These are phyloP conservation scores for Fusarium miscanthi DNA, from an alignment of 2,329 filamentous ascomycete genomes.

Conservation along the genomic window DNA sequence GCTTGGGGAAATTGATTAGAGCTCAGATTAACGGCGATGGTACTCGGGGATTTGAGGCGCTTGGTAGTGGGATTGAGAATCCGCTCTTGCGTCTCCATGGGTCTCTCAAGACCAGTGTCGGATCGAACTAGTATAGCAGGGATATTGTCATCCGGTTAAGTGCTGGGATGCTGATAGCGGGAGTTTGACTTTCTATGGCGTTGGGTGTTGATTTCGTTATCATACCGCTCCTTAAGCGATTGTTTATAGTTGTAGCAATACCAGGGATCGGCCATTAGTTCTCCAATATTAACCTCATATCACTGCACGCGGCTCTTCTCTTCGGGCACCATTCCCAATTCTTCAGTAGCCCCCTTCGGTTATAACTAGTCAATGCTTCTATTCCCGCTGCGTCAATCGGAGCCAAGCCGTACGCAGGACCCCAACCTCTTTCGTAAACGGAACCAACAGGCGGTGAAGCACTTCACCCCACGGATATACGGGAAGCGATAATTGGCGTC, in stretches of 20 bases:
- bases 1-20: not conserved
- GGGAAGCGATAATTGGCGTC: not conserved
- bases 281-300: not conserved
- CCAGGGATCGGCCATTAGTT: not conserved
- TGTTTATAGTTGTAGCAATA: not conserved
- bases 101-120: not conserved
- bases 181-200: not conserved
- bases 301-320: not conserved
- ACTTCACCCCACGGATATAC: not conserved
- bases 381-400: not conserved
- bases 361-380: not conserved
- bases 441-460: not conserved
- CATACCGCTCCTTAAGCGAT: not conserved
- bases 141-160: not conserved
- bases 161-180: not conserved
- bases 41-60: not conserved
- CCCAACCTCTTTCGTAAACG: not conserved
- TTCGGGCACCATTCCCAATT: not conserved
- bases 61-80: constrained; percentile 8
- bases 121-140: not conserved
- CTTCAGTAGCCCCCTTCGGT: not conserved
- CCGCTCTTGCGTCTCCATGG: constrained; percentile 2
- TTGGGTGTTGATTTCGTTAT: not conserved
- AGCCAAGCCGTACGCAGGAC: not conserved
- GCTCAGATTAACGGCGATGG: not conserved